Base-by-base conservation (phyloP, 495 filamentous ascomycete species). In the Neurospora sp. region DNA sequence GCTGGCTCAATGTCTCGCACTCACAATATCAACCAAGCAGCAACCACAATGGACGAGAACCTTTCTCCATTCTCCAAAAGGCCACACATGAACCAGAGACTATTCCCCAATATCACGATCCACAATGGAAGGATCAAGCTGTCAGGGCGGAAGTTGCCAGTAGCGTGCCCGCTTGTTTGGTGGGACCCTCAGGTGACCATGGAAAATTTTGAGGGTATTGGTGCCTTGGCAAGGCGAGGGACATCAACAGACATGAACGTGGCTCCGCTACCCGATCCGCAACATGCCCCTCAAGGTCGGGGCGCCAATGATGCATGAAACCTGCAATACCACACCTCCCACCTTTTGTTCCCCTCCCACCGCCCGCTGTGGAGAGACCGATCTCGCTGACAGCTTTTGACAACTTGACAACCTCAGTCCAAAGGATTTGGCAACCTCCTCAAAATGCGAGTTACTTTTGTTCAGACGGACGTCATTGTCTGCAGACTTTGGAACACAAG, bases 171-270 rank as follows among this genome's bases (percentile, higher is more conserved):
- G 53, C 53, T 70, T 74, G 72, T 74, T 73, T 73, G 65, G 59
- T 74, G 42, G 69, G 74, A 4, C 31, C 31, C 74, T 76, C 78
- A 78, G 78, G 73, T 78, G 78, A 79, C 73, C 74, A 65, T 61
- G 42, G 71, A 77, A 78, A 78, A 74, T 71, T 76, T 71, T 69
- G 72, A 59, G 27, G 70, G 69, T 41, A 72, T 74, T 70, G 44
- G 69, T 42, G 40, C 35, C 73, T 78, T 78, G 76, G 75, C 75
- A 74, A 75, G 75, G 72, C 72, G 74, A 73, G 48, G 61, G 45
- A 53, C 45, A 27, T 27, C 45, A 53, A 53, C 45, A 31, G 48
- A 27, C 27, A 68, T 40, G 10, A 61, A 69, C 68, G 44, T 59
- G 53, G 70, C 70, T 70, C 73, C 69, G 31, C 40, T 41, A 17